Conservation (phyloP, 1,139 yeast genomes). For the Hyphopichia buzzinii region DNA sequence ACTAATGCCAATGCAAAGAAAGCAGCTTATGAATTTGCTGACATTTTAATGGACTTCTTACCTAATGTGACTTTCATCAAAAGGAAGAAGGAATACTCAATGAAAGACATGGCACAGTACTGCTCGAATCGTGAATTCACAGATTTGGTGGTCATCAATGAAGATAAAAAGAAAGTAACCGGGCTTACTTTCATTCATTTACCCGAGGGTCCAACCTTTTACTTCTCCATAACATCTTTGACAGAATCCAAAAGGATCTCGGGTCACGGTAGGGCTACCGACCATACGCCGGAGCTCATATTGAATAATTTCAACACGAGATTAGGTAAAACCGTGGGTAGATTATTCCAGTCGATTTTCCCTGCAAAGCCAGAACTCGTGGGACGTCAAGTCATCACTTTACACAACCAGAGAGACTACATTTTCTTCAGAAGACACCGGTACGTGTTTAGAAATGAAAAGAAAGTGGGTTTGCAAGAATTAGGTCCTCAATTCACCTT, state of each 20-base stretch:
- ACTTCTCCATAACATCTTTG: constrained; percentile 81
- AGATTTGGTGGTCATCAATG: constrained; percentile 84
- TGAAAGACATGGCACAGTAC: constrained; percentile 82
- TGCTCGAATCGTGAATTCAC: constrained; percentile 84
- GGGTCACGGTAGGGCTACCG: constrained; percentile 90
- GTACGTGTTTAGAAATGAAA: constrained; percentile 84
- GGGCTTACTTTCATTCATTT: constrained; percentile 91
- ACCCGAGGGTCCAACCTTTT: constrained; percentile 93
- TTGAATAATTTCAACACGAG: constrained; percentile 90
- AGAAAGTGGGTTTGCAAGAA: constrained; percentile 91
- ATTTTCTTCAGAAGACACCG: constrained; percentile 95
- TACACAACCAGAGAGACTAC: constrained; percentile 94
- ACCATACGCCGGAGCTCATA: constrained; percentile 87
- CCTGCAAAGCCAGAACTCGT: constrained; percentile 91
- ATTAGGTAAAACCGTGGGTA: constrained; percentile 88
- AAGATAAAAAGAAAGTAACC: constrained; percentile 86
- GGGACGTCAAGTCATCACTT: constrained; percentile 92
- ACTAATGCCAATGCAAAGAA: constrained; percentile 85
- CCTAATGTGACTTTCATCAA: constrained; percentile 87
- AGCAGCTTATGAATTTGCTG: constrained; percentile 88
- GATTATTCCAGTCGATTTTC: constrained; percentile 85
- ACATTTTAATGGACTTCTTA: constrained; percentile 74
- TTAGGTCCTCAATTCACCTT: constrained; percentile 95
- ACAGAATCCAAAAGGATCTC: constrained; percentile 69
- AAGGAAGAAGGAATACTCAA: constrained; percentile 77